phyloP scores from a whole-genome alignment of 495 filamentous ascomycete genomes.

The Friedmanniomyces endolithicus region DNA sequence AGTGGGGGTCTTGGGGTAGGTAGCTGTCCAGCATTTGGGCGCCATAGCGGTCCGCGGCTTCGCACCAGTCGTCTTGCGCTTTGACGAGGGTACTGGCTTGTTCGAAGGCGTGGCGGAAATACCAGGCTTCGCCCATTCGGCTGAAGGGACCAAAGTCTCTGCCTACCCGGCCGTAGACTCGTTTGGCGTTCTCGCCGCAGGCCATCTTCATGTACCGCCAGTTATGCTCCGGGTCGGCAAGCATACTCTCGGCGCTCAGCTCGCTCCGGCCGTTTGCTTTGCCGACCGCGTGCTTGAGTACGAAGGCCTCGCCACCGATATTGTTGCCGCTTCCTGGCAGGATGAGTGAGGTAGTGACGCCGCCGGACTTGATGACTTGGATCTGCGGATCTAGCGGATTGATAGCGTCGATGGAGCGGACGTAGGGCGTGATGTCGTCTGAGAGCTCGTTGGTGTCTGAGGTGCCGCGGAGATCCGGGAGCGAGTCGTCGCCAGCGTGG shows the following conservation, averaged over 20 bases:
- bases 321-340: slow-evolving; percentile 54
- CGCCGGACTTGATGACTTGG: slow-evolving; percentile 51
- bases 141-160: slow-evolving; percentile 23
- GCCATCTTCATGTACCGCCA: slow-evolving; percentile 59
- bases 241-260: slow-evolving; percentile 36
- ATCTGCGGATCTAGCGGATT: slow-evolving; percentile 44
- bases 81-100: slow-evolving; percentile 39
- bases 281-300: slow-evolving; percentile 42
- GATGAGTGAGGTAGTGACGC: slow-evolving; percentile 54
- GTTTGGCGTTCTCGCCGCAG: slow-evolving; percentile 40
- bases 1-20: slow-evolving; percentile 42
- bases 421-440: slow-evolving; percentile 40
- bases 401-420: slow-evolving; percentile 45
- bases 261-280: slow-evolving; percentile 34
- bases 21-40: slow-evolving; percentile 22
- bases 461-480: slow-evolving; percentile 29
- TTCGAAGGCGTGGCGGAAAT: slow-evolving; percentile 50
- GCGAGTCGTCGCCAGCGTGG: slow-evolving; percentile 33
- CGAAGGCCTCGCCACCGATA: slow-evolving; percentile 53
- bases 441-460: slow-evolving; percentile 35
- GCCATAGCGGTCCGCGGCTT: slow-evolving; percentile 32
- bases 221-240: slow-evolving; percentile 35
- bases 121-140: slow-evolving; percentile 48
- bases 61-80: slow-evolving; percentile 50
- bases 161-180: slow-evolving; percentile 32